A percentile compares a stretch with the other conserved stretches of the same genome.
Evolutionary conservation across 257 asterid species (phyloP).

Genomic region (Cynanchum wilfordii): DNA sequence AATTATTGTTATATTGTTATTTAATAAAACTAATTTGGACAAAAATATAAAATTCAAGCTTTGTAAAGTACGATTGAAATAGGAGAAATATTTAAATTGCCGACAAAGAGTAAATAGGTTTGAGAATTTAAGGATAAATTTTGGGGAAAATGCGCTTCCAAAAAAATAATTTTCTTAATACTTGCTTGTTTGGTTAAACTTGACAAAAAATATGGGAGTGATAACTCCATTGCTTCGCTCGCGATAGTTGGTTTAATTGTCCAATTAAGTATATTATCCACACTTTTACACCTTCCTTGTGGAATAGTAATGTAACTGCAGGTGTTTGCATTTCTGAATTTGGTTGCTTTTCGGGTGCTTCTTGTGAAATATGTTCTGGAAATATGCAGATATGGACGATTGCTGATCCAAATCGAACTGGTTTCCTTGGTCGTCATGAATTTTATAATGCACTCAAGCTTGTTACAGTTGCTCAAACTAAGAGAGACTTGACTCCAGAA

Average conservation of each 20-base stretch:
- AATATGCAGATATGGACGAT: conserved; percentile 76
- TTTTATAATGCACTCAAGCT: conserved; percentile 95
- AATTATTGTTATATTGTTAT: no score
- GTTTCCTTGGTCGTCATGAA: conserved; percentile 78
- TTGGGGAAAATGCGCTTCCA: no score
- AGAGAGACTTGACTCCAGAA: conserved; percentile 77
- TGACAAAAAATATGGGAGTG: no score
- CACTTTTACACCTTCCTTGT: not conserved
- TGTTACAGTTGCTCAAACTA: conserved; percentile 94
- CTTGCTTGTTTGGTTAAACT: no score
- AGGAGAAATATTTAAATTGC: no score
- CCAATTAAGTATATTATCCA: not conserved
- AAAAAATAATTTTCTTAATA: no score
- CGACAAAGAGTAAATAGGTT: no score
- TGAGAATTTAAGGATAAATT: no score
- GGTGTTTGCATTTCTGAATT: not conserved
- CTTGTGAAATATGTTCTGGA: conserved; percentile 10
- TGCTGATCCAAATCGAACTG: conserved; percentile 70
- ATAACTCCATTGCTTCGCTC: not conserved
- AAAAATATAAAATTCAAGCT: no score
- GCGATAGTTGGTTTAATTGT: not conserved
- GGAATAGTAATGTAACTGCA: not conserved
- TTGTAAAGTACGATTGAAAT: no score
- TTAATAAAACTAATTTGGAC: no score
- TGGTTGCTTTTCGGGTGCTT: not conserved